These are phyloP conservation scores for Metschnikowia noctiluminum DNA, from an alignment of 805 yeast genomes.

Conservation along the genomic window DNA sequence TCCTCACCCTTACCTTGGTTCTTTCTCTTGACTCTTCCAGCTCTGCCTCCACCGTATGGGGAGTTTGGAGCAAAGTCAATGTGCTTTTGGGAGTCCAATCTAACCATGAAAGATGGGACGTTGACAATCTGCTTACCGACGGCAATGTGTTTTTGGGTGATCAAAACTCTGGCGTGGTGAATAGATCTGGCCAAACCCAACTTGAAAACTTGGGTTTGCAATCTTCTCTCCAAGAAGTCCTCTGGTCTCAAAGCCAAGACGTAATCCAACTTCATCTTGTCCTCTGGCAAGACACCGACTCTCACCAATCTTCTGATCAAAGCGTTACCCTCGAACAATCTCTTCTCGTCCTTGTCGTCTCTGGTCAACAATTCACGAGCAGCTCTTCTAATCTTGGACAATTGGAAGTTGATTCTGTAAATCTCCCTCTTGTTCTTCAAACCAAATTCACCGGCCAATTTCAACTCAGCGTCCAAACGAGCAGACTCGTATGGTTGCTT, in stretches of 20 bases:
- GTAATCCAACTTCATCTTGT: slow-evolving; percentile 99
- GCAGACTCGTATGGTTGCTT: slow-evolving; percentile 99
- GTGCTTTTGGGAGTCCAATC: slow-evolving; percentile 99
- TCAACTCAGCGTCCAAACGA: slow-evolving; percentile 98
- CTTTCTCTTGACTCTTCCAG: slow-evolving; percentile 99
- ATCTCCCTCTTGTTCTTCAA: slow-evolving; percentile 99
- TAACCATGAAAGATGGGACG: slow-evolving; percentile 99
- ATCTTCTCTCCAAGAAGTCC: slow-evolving; percentile 99
- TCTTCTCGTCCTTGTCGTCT: slow-evolving; percentile 99
- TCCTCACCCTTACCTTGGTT: slow-evolving; percentile 53
- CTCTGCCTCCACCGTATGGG: slow-evolving; percentile 99
- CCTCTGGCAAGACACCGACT: slow-evolving; percentile 98
- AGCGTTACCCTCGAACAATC: slow-evolving; percentile 99
- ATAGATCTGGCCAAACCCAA: slow-evolving; percentile 98
- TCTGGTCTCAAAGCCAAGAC: slow-evolving; percentile 96
- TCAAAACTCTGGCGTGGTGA: slow-evolving; percentile 99
- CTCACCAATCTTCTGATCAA: slow-evolving; percentile 98
- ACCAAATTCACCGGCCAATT: slow-evolving; percentile 99
- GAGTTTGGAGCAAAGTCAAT: slow-evolving; percentile 98
- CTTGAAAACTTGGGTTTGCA: slow-evolving; percentile 99
- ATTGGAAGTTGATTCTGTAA: slow-evolving; percentile 99
- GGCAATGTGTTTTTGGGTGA: slow-evolving; percentile 98
- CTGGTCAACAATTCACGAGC: slow-evolving; percentile 99
- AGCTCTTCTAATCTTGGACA: slow-evolving; percentile 99
- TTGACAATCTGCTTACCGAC: slow-evolving; percentile 99